Percentiles rank a stretch among this genome's conserved stretches.
Evolutionary conservation across 1,284 basidiomycete species (phyloP).

Genomic region (Pseudozyma sp.): DNA sequence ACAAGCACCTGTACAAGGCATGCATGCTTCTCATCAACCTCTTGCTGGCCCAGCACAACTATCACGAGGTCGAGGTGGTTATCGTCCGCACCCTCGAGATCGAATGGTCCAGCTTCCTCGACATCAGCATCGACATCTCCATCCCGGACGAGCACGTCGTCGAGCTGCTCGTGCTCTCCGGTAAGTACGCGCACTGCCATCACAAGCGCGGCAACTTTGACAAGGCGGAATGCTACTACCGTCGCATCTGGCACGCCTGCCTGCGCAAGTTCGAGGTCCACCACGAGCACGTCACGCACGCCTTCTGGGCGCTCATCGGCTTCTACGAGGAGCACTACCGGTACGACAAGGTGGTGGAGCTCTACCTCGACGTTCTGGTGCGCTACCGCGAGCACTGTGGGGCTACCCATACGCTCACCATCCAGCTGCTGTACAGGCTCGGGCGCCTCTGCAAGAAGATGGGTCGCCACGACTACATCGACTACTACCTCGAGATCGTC

Average conservation of each 20-base stretch:
- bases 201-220: constrained; percentile 3
- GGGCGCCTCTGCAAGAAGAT: constrained; percentile 10
- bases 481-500: constrained; percentile 4
- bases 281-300: constrained; percentile 8
- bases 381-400: constrained; percentile 7
- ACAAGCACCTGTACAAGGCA: constrained; percentile 11
- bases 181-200: constrained; percentile 5
- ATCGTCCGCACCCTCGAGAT: constrained; percentile 3
- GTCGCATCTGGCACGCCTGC: constrained; percentile 11
- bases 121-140: constrained; percentile 10
- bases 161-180: constrained; percentile 4
- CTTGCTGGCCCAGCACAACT: not conserved
- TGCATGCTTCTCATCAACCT: constrained; percentile 5
- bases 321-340: constrained; percentile 12
- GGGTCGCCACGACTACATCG: constrained; percentile 4
- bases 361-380: constrained; percentile 7
- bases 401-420: constrained; percentile 1
- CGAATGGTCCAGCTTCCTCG: constrained; percentile 2
- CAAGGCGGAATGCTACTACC: constrained; percentile 1
- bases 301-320: not conserved
- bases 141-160: constrained; percentile 7
- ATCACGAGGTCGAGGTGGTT: constrained; percentile 6
- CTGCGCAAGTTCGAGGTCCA: constrained; percentile 4
- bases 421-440: constrained; percentile 7
- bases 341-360: constrained; percentile 9